These are phyloP conservation scores for Suhomyces bribrorum DNA, from an alignment of 1,139 yeast genomes.

Conservation along the genomic window DNA sequence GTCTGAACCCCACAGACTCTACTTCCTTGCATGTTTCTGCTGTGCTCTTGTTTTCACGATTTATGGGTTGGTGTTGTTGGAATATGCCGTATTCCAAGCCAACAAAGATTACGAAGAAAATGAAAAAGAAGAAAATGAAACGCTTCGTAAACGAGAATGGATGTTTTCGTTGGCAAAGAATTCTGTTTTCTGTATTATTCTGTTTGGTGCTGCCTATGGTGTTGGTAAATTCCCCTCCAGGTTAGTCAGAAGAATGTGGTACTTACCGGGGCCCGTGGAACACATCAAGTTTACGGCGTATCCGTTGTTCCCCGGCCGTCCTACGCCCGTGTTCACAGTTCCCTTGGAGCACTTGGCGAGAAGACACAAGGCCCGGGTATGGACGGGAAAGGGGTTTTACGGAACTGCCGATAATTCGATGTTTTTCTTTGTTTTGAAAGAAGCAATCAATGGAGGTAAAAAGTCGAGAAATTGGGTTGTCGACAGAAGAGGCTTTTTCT, in stretches of 20 bases:
- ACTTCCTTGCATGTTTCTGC: constrained; percentile 69
- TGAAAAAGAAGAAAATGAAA: constrained; percentile 42
- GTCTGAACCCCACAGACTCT: constrained; percentile 79
- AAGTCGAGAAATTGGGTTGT: constrained; percentile 67
- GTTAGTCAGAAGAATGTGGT: constrained; percentile 74
- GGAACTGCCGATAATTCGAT: constrained; percentile 77
- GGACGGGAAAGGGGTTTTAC: constrained; percentile 86
- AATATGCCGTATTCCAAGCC: constrained; percentile 61
- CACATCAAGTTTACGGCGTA: constrained; percentile 69
- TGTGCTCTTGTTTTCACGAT: constrained; percentile 67
- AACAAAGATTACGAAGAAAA: constrained; percentile 61
- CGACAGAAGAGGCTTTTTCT: constrained; percentile 77
- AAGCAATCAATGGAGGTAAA: constrained; percentile 39
- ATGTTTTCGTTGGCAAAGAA: constrained; percentile 30
- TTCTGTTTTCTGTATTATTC: constrained; percentile 38
- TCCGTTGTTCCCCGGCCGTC: constrained; percentile 71
- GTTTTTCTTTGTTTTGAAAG: constrained; percentile 72
- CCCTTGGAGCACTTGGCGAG: constrained; percentile 59
- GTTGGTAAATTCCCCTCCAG: constrained; percentile 62
- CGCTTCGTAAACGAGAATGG: constrained; percentile 42
- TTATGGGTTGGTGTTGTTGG: constrained; percentile 62
- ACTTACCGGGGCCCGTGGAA: constrained; percentile 59
- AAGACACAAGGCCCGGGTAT: constrained; percentile 64
- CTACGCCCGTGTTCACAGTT: constrained; percentile 73
- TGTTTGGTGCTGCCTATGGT: constrained; percentile 46